Percentiles rank a stretch among this genome's conserved stretches.
phyloP scores from a whole-genome alignment of 331 rosid species.

The Quercus lobata region DNA sequence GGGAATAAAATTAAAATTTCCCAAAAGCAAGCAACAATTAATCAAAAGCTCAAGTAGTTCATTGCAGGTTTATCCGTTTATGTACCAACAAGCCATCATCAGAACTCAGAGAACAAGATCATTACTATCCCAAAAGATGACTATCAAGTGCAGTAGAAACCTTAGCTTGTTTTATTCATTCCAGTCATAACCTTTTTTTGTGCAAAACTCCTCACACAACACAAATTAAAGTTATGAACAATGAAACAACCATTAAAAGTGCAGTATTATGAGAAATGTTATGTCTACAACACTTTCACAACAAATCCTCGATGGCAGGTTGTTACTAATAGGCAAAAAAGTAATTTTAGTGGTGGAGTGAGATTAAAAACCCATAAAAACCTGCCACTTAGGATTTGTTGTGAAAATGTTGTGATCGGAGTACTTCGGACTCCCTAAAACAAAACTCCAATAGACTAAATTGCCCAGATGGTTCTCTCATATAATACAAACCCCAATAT shows the following conservation, averaged over 20 bases:
- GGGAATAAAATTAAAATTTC: background rate
- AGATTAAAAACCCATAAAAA: too few species aligned
- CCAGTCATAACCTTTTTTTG: background rate
- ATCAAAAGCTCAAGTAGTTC: too few species aligned
- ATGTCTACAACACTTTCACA: too few species aligned
- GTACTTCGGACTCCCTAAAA: too few species aligned
- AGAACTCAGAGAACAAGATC: background rate
- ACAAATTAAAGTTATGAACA: background rate
- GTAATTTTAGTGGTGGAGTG: too few species aligned
- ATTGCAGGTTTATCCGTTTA: background rate
- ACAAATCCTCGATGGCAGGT: too few species aligned
- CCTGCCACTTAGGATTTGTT: too few species aligned
- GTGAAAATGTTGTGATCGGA: too few species aligned
- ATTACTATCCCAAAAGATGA: background rate
- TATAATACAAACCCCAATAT: background rate
- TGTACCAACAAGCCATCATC: background rate
- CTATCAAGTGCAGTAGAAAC: too few species aligned
- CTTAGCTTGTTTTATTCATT: background rate
- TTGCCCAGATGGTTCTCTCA: background rate
- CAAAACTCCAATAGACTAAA: too few species aligned
- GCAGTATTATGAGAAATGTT: background rate
- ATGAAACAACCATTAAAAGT: background rate
- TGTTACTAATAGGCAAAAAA: too few species aligned
- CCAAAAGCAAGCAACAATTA: background rate
- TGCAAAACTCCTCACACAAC: background rate